These are phyloP conservation scores for Lagenidium sp. DNA, from an alignment of 352 stramenopile genomes.

Conservation along the genomic window DNA sequence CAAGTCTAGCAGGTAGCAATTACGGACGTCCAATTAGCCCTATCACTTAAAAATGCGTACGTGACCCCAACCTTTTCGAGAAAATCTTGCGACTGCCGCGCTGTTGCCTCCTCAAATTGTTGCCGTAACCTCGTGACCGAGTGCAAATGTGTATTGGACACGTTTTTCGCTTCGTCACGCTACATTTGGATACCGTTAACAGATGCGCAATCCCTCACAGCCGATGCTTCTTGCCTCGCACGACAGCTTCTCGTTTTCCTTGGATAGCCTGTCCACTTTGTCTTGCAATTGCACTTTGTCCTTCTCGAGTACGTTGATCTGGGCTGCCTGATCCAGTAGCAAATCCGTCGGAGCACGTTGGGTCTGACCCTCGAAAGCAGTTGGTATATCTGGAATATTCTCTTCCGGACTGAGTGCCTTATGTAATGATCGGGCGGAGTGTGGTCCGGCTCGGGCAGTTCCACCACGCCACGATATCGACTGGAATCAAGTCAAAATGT, in stretches of 20 bases:
- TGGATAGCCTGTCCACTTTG: neutral
- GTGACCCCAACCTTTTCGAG: no score
- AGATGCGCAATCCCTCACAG: no score
- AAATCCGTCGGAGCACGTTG: neutral
- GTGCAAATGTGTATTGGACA: no score
- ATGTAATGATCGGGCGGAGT: neutral
- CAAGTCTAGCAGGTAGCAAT: neutral
- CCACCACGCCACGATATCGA: neutral
- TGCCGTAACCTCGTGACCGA: no score
- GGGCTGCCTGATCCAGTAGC: constrained; percentile 3
- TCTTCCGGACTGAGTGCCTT: neutral
- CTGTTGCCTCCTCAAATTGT: no score
- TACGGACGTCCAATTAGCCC: neutral
- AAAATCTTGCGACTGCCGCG: no score
- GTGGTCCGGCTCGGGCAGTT: no score
- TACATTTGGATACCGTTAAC: no score
- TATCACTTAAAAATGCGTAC: no score
- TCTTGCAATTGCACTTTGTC: neutral
- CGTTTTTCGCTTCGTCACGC: no score
- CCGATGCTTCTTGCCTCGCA: neutral
- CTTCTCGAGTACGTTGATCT: constrained; percentile 1
- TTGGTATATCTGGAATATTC: neutral
- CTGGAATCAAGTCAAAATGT: neutral
- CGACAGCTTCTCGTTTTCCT: neutral
- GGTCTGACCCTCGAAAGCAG: neutral